Base-by-base conservation (phyloP, 2,329 filamentous ascomycete species). In the Epichloe sylvatica region DNA sequence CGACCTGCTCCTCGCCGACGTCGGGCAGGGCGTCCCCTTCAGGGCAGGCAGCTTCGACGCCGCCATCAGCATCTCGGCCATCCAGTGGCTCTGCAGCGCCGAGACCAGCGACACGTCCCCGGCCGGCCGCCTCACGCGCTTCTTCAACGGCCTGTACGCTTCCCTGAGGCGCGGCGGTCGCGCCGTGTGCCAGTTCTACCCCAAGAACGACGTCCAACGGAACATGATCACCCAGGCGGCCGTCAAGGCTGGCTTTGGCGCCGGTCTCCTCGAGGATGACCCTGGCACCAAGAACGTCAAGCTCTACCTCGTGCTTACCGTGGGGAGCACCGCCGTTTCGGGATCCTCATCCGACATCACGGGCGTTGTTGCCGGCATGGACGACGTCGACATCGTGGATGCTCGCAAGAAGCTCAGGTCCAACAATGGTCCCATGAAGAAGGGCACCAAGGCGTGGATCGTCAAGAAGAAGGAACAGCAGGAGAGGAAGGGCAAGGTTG, bases 61-160 rank as follows among this genome's bases (percentile, higher is more conserved):
- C 0, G 92, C 92, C 21, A 89, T 98, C 59, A 89, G 83, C 61
- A 97, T 98, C 63, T 88, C 81, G 57, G 92, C 92, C 0, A 85
- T 98, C n/a, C 92, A 98, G 67, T 98, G 92, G 92, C 75, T 98
- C 33, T 98, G 92, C 67, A 97, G 95, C 66, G 92, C 91, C 39
- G 92, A 97, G 66, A 86, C 78, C 52, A 86, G 80, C 62, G 88
- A 94, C 46, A 90, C 92, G 0, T 86, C 78, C 1, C 85, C 89
- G 1, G 78, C 84, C 30, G 87, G 85, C 0, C 73, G 92, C 5
- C 68, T 98, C 25, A 77, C 79, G 4, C 75, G 91, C 42, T 98
- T 98, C 63, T 98, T 98, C 66, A 88, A 94, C 60, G 88, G 89
- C 0, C 69, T 98, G 2, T 98, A 97, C 67, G 85, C 88, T 0